These are phyloP conservation scores for Quercus berberidifolia DNA, from an alignment of 306 rosid species.

Conservation along the genomic window DNA sequence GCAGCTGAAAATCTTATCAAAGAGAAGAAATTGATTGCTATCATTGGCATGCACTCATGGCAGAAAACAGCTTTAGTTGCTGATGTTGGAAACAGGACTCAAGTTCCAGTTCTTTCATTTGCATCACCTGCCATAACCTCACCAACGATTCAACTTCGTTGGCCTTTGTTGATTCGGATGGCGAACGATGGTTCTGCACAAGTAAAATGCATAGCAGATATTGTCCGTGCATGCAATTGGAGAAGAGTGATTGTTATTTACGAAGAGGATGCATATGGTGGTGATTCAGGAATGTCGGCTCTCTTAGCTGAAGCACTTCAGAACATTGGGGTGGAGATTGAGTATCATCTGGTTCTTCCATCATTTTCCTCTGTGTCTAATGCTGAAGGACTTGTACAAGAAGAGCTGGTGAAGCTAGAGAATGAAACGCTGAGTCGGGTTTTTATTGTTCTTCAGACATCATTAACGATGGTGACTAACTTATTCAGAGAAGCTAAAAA, in stretches of 20 bases:
- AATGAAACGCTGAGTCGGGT: slow-evolving; percentile 12
- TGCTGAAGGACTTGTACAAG: neutral
- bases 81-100: slow-evolving; percentile 38
- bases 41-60: slow-evolving; percentile 56
- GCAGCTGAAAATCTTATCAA: too few species aligned
- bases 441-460: slow-evolving; percentile 31
- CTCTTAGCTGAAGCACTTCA: slow-evolving; percentile 29
- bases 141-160: slow-evolving; percentile 28
- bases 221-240: slow-evolving; percentile 27
- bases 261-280: slow-evolving; percentile 32
- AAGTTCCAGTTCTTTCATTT: slow-evolving; percentile 48
- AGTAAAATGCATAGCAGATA: slow-evolving; percentile 50
- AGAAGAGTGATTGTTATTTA: slow-evolving; percentile 42
- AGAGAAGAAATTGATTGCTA: slow-evolving; percentile 28
- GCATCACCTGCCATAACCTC: slow-evolving; percentile 31
- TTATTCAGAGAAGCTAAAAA: slow-evolving; percentile 29
- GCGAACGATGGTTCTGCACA: slow-evolving; percentile 26
- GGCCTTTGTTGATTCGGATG: slow-evolving; percentile 57
- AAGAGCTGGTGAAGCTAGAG: slow-evolving; percentile 19
- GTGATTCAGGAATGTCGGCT: slow-evolving; percentile 16
- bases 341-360: slow-evolving; percentile 30
- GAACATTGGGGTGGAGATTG: slow-evolving; percentile 17
- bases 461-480: slow-evolving; percentile 20
- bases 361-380: slow-evolving; percentile 13
- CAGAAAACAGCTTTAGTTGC: slow-evolving; percentile 54